Conservation (phyloP, 371 early-diverging fungal genomes). For the Lichtheimia hyalospora region DNA sequence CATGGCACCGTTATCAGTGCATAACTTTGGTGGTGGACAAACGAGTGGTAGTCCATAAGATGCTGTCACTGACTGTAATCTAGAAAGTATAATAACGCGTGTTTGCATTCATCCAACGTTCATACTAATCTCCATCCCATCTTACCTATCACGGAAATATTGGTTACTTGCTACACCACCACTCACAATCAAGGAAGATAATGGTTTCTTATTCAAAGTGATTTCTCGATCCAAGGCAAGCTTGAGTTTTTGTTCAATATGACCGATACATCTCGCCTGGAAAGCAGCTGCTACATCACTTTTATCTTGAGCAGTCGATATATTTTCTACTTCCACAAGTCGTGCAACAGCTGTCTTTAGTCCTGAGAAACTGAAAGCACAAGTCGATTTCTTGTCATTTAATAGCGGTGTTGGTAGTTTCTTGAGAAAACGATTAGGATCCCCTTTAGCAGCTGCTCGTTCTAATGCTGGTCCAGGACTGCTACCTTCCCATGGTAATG, state of each 20-base stretch:
- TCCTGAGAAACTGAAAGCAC: conserved; percentile 80
- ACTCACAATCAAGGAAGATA: conserved; percentile 73
- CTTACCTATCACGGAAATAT: conserved; percentile 45
- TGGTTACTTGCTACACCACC: conserved; percentile 86
- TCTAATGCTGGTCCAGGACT: conserved; percentile 83
- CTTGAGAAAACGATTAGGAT: conserved; percentile 46
- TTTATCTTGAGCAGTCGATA: conserved; percentile 32
- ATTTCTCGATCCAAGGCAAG: conserved; percentile 59
- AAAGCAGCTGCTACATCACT: conserved; percentile 79
- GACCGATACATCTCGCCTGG: conserved; percentile 64
- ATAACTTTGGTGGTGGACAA: conserved; percentile 76
- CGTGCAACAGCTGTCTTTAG: conserved; percentile 67
- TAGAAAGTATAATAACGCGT: no score
- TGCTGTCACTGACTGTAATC: conserved; percentile 43
- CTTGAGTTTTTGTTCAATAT: conserved; percentile 67
- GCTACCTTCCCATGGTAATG: conserved; percentile 73
- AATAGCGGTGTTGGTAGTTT: conserved; percentile 69
- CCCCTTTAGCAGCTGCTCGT: conserved; percentile 57
- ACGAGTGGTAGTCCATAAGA: conserved; percentile 53
- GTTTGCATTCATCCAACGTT: no score
- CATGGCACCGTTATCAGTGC: conserved; percentile 92
- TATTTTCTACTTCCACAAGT: conserved; percentile 40
- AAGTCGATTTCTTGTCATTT: conserved; percentile 51
- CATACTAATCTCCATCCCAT: no score
- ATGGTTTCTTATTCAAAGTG: conserved; percentile 28